These are phyloP conservation scores for Aegilops tauschii DNA, from an alignment of 176 grass and related monocot genomes.

Conservation along the genomic window DNA sequence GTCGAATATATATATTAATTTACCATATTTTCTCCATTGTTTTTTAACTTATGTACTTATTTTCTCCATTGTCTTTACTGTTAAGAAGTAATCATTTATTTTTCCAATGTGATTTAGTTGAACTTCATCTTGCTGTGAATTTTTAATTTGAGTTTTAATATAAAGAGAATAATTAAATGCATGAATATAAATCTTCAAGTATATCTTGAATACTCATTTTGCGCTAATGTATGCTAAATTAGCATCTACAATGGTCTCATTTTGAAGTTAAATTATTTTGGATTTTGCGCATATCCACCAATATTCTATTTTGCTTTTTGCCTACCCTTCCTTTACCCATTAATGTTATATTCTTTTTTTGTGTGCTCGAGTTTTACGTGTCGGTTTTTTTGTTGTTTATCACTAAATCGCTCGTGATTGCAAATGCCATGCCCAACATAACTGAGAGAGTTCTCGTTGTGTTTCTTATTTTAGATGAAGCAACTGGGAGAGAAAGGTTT, in stretches of 20 bases:
- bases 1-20: neutral
- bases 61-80: neutral
- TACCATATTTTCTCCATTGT: neutral
- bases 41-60: neutral
- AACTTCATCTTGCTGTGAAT: neutral
- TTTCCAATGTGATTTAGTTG: neutral
- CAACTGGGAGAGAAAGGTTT: constrained; percentile 69
- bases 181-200: neutral
- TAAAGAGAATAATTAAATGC: neutral
- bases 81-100: neutral
- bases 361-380: neutral
- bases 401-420: neutral
- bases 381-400: neutral
- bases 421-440: neutral
- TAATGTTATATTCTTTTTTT: constrained; percentile 3
- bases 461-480: constrained; percentile 50
- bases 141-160: neutral
- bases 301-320: neutral
- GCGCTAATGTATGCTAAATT: neutral
- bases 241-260: neutral
- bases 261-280: constrained; percentile 22
- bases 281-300: neutral
- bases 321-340: neutral
- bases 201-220: constrained; percentile 9
- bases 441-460: constrained; percentile 1